phyloP scores from a whole-genome alignment of 352 stramenopile species.

The Globisporangium rhizosaccharum region DNA sequence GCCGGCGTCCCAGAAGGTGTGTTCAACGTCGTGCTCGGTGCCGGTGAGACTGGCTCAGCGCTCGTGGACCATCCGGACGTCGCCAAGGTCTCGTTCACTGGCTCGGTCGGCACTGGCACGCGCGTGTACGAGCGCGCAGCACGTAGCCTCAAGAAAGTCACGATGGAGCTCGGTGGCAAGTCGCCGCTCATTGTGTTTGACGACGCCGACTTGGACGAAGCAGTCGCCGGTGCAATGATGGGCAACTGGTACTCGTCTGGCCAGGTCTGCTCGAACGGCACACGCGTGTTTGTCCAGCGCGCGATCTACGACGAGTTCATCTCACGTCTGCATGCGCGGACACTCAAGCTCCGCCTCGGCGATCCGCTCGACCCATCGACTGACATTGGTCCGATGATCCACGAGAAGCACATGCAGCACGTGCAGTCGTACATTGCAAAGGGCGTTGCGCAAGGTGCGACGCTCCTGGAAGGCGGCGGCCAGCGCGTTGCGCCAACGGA shows the following conservation, averaged over 20 bases:
- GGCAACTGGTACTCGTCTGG: constrained; percentile 86
- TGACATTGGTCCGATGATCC: constrained; percentile 87
- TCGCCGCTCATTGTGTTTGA: constrained; percentile 85
- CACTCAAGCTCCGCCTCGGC: constrained; percentile 68
- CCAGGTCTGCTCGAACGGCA: constrained; percentile 89
- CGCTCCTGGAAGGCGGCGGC: constrained; percentile 48
- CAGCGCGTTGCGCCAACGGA: constrained; percentile 42
- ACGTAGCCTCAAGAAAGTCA: constrained; percentile 80
- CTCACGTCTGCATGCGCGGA: constrained; percentile 68
- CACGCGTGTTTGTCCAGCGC: constrained; percentile 85
- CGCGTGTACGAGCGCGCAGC: constrained; percentile 69
- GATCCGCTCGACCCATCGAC: constrained; percentile 76
- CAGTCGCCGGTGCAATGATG: constrained; percentile 78
- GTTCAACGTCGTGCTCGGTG: constrained; percentile 77
- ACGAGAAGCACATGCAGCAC: constrained; percentile 68
- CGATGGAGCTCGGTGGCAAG: constrained; percentile 89
- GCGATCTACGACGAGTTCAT: constrained; percentile 83
- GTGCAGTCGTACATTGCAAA: constrained; percentile 69
- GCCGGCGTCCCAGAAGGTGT: constrained; percentile 67
- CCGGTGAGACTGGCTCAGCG: constrained; percentile 44
- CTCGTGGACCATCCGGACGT: constrained; percentile 50
- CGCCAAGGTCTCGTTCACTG: constrained; percentile 86
- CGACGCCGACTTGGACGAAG: constrained; percentile 77
- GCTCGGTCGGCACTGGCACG: constrained; percentile 62
- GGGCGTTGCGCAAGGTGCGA: constrained; percentile 53